phyloP scores from a whole-genome alignment of 306 rosid species.

The Casuarina cunninghamiana region DNA sequence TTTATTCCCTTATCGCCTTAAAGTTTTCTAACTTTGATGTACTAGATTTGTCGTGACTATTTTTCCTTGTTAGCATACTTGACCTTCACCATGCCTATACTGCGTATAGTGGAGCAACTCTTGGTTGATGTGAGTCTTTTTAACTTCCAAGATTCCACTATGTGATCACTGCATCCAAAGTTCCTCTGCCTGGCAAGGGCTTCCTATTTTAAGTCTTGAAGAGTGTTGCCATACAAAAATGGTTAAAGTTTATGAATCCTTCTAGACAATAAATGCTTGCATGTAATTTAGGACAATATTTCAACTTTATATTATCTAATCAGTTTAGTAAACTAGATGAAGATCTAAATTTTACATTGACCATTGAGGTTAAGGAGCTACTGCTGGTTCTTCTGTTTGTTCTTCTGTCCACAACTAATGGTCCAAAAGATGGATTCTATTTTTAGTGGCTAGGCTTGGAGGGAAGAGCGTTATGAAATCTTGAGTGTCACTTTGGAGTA shows the following conservation, averaged over 20 bases:
- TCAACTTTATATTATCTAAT: neutral
- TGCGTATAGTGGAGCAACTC: constrained; percentile 2
- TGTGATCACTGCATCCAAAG: neutral
- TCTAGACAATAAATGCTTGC: neutral
- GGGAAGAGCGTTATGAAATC: too few species aligned
- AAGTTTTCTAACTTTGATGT: neutral
- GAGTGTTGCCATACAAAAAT: neutral
- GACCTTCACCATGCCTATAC: neutral
- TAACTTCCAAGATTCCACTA: neutral
- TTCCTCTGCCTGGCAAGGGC: neutral
- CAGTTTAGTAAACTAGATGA: neutral
- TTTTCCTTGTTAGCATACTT: constrained; percentile 2
- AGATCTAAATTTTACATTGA: neutral
- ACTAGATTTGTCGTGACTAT: neutral
- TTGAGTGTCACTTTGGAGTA: too few species aligned
- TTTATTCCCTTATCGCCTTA: neutral
- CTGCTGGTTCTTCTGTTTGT: neutral
- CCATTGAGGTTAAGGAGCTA: neutral
- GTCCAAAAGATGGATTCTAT: too few species aligned
- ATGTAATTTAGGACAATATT: neutral
- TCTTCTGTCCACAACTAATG: neutral
- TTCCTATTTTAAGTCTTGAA: neutral
- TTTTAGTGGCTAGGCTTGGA: too few species aligned
- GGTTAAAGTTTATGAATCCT: neutral
- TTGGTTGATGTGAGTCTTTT: neutral